Percentiles rank a stretch among this genome's conserved stretches.
Conservation (phyloP, 2,329 filamentous ascomycete species). For the Pestalotiopsis fici region DNA sequence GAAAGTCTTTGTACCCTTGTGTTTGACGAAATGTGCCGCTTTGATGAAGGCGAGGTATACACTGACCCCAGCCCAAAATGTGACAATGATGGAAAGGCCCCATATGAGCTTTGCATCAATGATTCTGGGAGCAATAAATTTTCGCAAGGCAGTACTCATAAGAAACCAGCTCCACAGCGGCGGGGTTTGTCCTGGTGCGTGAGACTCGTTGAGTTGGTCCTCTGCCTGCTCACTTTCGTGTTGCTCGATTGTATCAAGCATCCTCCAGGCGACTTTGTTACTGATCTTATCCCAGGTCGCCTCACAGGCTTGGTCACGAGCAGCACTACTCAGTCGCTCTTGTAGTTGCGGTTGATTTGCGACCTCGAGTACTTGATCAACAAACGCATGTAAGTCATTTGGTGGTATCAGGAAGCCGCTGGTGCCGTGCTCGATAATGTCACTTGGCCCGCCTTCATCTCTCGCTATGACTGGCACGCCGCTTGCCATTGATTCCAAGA, state of each 20-base stretch:
- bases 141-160: slow-evolving; percentile 40
- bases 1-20: slow-evolving; percentile 1
- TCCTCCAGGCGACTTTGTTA: slow-evolving; percentile 67
- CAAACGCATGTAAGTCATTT: slow-evolving; percentile 59
- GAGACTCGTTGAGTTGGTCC: slow-evolving; percentile 24
- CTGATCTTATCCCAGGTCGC: slow-evolving; percentile 74
- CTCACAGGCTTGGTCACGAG: slow-evolving; percentile 58
- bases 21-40: slow-evolving; percentile 37
- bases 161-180: slow-evolving; percentile 46
- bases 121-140: slow-evolving; percentile 34
- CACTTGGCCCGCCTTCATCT: slow-evolving; percentile 69
- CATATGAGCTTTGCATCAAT: slow-evolving; percentile 45
- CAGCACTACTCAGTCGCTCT: slow-evolving; percentile 43
- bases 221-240: slow-evolving; percentile 34
- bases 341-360: slow-evolving; percentile 46
- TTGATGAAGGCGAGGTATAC: slow-evolving; percentile 52
- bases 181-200: slow-evolving; percentile 4
- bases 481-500: slow-evolving; percentile 71
- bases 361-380: slow-evolving; percentile 51
- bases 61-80: slow-evolving; percentile 50
- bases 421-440: slow-evolving; percentile 61
- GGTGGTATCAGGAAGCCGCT: slow-evolving; percentile 65
- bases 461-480: slow-evolving; percentile 69
- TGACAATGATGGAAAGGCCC: slow-evolving; percentile 46
- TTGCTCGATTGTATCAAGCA: slow-evolving; percentile 54